Conservation (phyloP, 768 basidiomycete species). For the Daedaleopsis sinensis region DNA sequence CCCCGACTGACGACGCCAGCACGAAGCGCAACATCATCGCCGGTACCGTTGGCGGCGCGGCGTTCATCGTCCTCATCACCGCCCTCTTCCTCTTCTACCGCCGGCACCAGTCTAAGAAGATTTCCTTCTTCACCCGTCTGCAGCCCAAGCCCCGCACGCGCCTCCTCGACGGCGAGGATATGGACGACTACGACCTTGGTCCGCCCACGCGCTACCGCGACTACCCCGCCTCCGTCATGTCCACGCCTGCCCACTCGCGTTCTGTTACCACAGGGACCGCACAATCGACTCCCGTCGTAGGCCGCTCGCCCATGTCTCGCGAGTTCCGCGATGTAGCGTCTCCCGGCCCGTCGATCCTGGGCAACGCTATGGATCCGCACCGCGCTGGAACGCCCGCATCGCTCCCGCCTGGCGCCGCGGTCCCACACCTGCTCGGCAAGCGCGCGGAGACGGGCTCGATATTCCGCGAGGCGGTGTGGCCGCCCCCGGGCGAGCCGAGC, state of each 20-base stretch:
- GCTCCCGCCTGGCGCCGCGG: conserved; percentile 10
- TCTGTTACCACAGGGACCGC: conserved; percentile 1
- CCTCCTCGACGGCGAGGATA: conserved; percentile 33
- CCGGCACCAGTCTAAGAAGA: conserved; percentile 31
- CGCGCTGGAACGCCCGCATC: conserved; percentile 9
- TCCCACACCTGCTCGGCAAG: conserved; percentile 26
- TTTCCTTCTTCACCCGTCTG: conserved; percentile 27
- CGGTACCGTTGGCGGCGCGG: conserved; percentile 34
- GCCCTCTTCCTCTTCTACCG: conserved; percentile 34
- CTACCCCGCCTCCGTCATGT: conserved; percentile 23
- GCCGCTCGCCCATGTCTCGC: conserved; percentile 8
- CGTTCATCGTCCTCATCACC: conserved; percentile 28
- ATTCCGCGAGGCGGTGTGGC: conserved; percentile 36
- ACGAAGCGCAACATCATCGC: conserved; percentile 32
- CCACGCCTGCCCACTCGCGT: conserved; percentile 8
- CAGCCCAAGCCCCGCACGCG: conserved; percentile 25
- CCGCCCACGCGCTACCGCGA: conserved; percentile 27
- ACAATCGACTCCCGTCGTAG: conserved; percentile 1
- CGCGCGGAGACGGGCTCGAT: conserved; percentile 34
- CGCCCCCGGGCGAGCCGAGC: conserved; percentile 29
- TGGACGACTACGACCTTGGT: conserved; percentile 30
- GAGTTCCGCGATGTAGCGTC: conserved; percentile 8
- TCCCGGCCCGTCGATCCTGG: conserved; percentile 10
- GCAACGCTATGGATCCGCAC: conserved; percentile 15
- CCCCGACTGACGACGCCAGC: conserved; percentile 5